Percentiles rank a stretch among this genome's conserved stretches.
Conservation (phyloP, 1,284 basidiomycete species). For the Cerioporus squamosus region DNA sequence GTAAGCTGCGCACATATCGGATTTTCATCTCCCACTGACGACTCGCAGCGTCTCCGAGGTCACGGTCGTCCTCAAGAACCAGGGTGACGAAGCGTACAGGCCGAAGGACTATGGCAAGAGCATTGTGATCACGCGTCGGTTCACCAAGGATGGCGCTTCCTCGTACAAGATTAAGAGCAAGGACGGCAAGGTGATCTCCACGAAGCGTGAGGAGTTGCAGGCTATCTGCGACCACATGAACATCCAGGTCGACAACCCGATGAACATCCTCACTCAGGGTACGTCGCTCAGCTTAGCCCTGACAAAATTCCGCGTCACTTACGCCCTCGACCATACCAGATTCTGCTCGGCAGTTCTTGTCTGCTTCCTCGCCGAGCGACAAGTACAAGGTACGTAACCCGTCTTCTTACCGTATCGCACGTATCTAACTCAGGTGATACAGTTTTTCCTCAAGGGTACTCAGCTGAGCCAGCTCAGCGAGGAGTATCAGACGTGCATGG, state of each 20-base stretch:
- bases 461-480: conserved; percentile 88
- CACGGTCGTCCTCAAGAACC: conserved; percentile 83
- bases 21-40: background rate
- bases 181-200: conserved; percentile 71
- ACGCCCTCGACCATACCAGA: conserved; percentile 25
- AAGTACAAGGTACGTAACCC: conserved; percentile 81
- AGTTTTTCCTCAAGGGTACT: conserved; percentile 96
- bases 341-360: conserved; percentile 83
- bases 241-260: conserved; percentile 96
- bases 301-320: background rate
- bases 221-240: conserved; percentile 94
- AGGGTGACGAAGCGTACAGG: conserved; percentile 88
- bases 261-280: conserved; percentile 95
- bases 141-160: conserved; percentile 76
- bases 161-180: conserved; percentile 86
- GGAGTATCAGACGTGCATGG: conserved; percentile 81
- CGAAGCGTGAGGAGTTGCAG: conserved; percentile 85
- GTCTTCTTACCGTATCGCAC: background rate
- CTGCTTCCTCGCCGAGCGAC: conserved; percentile 80
- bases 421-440: background rate
- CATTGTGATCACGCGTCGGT: conserved; percentile 85
- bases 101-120: conserved; percentile 83
- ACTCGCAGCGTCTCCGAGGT: conserved; percentile 72
- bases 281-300: too few species aligned
- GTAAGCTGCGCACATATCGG: conserved; percentile 47